These are phyloP conservation scores for Gliomastix tumulicola DNA, from an alignment of 2,329 filamentous ascomycete species.

Conservation along the genomic window DNA sequence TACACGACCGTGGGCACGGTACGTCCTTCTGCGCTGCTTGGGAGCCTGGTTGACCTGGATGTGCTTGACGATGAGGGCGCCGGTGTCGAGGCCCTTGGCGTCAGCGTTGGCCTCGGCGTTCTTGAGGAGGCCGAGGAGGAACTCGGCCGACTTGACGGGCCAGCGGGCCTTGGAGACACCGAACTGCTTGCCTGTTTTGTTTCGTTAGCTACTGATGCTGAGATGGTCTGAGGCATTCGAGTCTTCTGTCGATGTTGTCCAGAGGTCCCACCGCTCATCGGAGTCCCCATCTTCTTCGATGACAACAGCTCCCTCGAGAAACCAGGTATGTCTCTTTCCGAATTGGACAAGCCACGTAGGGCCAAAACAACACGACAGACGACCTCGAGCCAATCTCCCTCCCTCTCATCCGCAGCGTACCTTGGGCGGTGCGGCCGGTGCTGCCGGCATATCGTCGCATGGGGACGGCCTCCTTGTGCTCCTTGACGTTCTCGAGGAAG, in stretches of 20 bases:
- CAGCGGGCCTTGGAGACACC: conserved; percentile 97
- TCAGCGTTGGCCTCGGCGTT: conserved; percentile 97
- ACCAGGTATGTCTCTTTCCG: too few species aligned
- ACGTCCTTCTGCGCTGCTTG: conserved; percentile 98
- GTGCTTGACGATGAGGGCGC: conserved; percentile 98
- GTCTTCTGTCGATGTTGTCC: too few species aligned
- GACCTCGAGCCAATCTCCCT: too few species aligned
- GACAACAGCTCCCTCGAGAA: too few species aligned
- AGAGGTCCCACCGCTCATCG: not conserved
- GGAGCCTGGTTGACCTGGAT: conserved; percentile 99
- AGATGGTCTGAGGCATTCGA: too few species aligned
- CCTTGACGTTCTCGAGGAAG: conserved; percentile 97
- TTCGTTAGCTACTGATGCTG: too few species aligned
- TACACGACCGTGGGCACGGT: conserved; percentile 99
- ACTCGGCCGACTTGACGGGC: conserved; percentile 98
- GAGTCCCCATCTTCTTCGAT: not conserved
- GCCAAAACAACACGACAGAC: too few species aligned
- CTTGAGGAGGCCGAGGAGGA: conserved; percentile 93
- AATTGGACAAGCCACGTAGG: too few species aligned
- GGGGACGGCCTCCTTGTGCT: conserved; percentile 95
- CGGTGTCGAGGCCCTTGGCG: conserved; percentile 94
- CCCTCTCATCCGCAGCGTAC: conserved; percentile 57
- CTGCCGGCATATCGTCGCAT: conserved; percentile 96
- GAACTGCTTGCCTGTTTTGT: conserved; percentile 94
- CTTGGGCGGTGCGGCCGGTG: conserved; percentile 95